These are phyloP conservation scores for Sporothrix mexicana DNA, from an alignment of 2,329 filamentous ascomycete species.

Conservation along the genomic window DNA sequence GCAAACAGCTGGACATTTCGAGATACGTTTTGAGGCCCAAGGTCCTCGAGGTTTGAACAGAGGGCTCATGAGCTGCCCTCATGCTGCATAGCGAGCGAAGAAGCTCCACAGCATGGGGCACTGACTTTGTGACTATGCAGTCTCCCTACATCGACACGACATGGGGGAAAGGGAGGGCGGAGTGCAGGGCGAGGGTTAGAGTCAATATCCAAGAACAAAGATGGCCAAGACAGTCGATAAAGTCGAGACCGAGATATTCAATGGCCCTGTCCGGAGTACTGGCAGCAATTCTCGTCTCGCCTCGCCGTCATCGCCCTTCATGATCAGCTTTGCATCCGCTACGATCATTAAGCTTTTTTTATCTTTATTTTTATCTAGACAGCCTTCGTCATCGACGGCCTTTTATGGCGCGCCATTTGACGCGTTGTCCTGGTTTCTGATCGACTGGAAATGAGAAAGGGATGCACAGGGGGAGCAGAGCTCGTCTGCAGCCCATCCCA, in stretches of 20 bases:
- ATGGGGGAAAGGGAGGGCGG: constrained; percentile 13
- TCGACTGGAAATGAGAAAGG: constrained; percentile 27
- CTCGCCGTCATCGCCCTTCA: not conserved
- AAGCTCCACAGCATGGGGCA: not conserved
- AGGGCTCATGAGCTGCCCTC: constrained; percentile 1
- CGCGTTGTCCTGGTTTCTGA: constrained; percentile 18
- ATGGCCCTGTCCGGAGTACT: too few species aligned
- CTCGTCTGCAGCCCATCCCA: not conserved
- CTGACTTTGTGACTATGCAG: not conserved
- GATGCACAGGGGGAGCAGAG: constrained; percentile 19
- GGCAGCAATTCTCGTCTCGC: not conserved
- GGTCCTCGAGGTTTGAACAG: not conserved
- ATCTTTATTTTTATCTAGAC: not conserved
- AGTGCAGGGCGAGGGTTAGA: not conserved
- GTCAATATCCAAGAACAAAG: not conserved
- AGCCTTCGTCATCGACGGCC: not conserved
- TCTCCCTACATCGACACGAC: constrained; percentile 16
- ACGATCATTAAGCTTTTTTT: not conserved
- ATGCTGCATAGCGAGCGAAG: not conserved
- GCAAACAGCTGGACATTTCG: not conserved
- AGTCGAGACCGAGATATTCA: too few species aligned
- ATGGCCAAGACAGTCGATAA: not conserved
- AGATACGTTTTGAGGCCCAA: not conserved
- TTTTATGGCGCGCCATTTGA: not conserved
- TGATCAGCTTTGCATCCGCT: not conserved